Percentiles rank a stretch among this genome's conserved stretches.
Evolutionary conservation across 768 basidiomycete genomes (phyloP).

Genomic region (Suillus luteus): DNA sequence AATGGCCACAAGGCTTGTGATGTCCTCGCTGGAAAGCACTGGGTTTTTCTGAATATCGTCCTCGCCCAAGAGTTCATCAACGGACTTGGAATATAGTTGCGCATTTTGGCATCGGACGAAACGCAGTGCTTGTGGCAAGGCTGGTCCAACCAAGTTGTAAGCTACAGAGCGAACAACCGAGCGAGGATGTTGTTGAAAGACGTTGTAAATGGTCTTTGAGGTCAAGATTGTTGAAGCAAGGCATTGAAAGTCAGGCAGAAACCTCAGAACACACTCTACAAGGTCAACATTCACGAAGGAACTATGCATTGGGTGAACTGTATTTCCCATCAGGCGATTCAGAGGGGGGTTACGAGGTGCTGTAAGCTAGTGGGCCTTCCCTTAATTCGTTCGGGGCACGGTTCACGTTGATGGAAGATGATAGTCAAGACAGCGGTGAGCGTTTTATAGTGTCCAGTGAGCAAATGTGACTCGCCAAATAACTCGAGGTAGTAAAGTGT

Average conservation of each 20-base stretch:
- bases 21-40: conserved; percentile 25
- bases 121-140: conserved; percentile 34
- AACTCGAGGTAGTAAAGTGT: no score
- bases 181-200: conserved; percentile 32
- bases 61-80: not conserved
- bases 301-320: conserved; percentile 9
- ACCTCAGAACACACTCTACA: conserved; percentile 31
- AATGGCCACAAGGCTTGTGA: conserved; percentile 24
- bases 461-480: conserved; percentile 1
- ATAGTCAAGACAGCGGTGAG: not conserved
- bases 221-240: conserved; percentile 29
- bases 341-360: not conserved
- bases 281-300: conserved; percentile 34
- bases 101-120: conserved; percentile 22
- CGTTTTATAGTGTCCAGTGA: not conserved
- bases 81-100: conserved; percentile 1
- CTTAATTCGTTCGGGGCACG: not conserved
- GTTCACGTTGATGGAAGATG: not conserved
- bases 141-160: conserved; percentile 31
- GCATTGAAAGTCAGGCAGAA: conserved; percentile 31
- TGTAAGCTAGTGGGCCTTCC: not conserved
- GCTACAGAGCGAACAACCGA: conserved; percentile 35
- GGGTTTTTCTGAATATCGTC: conserved; percentile 16
- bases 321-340: not conserved
- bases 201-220: conserved; percentile 32